Evolutionary conservation across 805 yeast species (phyloP), one percentile per base, ranked within the genome.

Genomic region (Crinitomyces ghanaensis): DNA sequence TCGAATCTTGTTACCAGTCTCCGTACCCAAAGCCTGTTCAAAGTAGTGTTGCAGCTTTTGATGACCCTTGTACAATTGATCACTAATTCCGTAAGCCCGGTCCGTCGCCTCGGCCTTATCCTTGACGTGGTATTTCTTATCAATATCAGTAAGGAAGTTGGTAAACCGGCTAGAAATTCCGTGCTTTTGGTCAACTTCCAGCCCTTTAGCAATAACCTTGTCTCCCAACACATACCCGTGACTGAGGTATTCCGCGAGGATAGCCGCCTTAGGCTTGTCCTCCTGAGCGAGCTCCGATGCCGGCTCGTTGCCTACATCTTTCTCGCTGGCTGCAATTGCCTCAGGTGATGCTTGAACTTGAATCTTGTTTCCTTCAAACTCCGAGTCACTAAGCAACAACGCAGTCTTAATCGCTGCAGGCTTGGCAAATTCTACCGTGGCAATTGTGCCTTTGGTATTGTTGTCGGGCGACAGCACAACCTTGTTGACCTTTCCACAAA

Each of bases 141-240:
- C 85, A 43, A 79, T 57, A 35, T 56, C 61, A 2, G 55, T 43
- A 39, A 80, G 54, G 45, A 79, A 79, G 19, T 54, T 49, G 46
- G 65, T 68, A 62, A 81, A 80, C 41, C 65, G 65, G 27, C 58
- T 46, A 18, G 78, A 63, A 46, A 65, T 54, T 0, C 88, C 91
- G 48, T 74, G 68, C 46, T 74, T 61, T 42, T 73, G 63, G 54
- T 81, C 91, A 41, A 75, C 62, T 13, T 65, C 71, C 33, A 77
- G 63, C 15, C 83, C 79, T 48, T 66, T 67, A 37, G 68, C 64
- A 28, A 80, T 61, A 31, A 78, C 57, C 32, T 64, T 57, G 53
- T 81, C 91, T 30, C 76, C 65, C 28, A 80, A 54, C 13, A 64
- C 68, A 51, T 81, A 80, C 4, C 93, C 93, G n/a, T 73, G 69